phyloP scores from a whole-genome alignment of 2,329 filamentous ascomycete genomes.

The Alternaria panax region DNA sequence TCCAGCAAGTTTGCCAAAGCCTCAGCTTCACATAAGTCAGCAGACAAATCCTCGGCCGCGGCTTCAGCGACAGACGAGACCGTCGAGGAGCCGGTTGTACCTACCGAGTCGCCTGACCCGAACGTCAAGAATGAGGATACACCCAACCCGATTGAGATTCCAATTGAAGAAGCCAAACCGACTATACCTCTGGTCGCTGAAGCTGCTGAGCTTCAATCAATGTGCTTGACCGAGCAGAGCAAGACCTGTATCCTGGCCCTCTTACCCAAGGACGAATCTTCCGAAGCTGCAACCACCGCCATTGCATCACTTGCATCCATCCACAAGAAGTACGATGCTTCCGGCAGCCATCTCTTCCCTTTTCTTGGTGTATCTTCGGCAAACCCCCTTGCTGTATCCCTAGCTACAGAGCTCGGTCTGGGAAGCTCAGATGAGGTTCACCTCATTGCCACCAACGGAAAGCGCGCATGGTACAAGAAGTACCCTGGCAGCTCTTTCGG shows the following conservation, averaged over 20 bases:
- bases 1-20: slow-evolving; percentile 60
- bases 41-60: slow-evolving; percentile 56
- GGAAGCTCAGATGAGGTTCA: slow-evolving; percentile 63
- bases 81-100: slow-evolving; percentile 56
- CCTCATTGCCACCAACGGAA: slow-evolving; percentile 83
- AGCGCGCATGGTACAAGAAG: slow-evolving; percentile 83
- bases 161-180: slow-evolving; percentile 61
- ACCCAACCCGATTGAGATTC: slow-evolving; percentile 60
- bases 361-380: slow-evolving; percentile 76
- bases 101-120: slow-evolving; percentile 64
- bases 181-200: slow-evolving; percentile 72
- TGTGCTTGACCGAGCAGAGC: slow-evolving; percentile 78
- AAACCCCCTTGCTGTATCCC: slow-evolving; percentile 62
- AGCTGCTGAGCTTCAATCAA: slow-evolving; percentile 68
- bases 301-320: slow-evolving; percentile 71
- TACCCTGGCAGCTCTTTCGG: slow-evolving; percentile 68
- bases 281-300: slow-evolving; percentile 55
- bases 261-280: slow-evolving; percentile 51
- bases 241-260: slow-evolving; percentile 80
- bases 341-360: slow-evolving; percentile 76
- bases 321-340: slow-evolving; percentile 74
- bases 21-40: slow-evolving; percentile 60
- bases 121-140: slow-evolving; percentile 54
- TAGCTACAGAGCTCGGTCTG: slow-evolving; percentile 71
- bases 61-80: slow-evolving; percentile 60